Base-by-base conservation (phyloP, 306 rosid genomes). In the Hippophae gyantsensis region DNA sequence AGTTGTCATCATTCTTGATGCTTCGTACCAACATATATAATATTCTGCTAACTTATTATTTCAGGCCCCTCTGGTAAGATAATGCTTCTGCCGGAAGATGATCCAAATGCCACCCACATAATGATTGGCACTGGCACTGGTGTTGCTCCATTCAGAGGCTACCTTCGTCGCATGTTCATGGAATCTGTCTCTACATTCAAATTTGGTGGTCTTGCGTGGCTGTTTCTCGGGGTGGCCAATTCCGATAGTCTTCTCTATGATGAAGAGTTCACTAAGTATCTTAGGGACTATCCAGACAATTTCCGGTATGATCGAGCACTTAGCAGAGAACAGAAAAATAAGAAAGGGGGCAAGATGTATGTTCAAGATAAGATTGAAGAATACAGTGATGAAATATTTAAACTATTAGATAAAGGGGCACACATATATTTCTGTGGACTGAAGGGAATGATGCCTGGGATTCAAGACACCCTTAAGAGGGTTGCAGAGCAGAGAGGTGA, bases 381-480 rank as follows among this genome's bases (percentile, higher is more conserved):
- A 67, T 84, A 88, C 32, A 85, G 96, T 55, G 95, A 92, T 46
- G 95, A 92, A 63, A 72, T 92, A 75, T 92, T 85, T 49, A 83
- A 76, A 58, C 93, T 88, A 47, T 73, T 92, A 77, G 99, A 88
- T 50, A 53, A 59, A 41, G 99, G 96, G 7, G 96, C 99, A 44
- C 99, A 92, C 84, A 92, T 92, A 42, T 88, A 88, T 63, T 92
- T 92, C 80, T 92, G 99, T 50, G 99, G 99, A 23, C 95, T 88
- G 8, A 92, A 74, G 72, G 99, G 99, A 57, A 92, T 92, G 99
- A 88, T 92, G 99, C 96, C 99, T 38, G 99, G 99, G 52, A 92
- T 92, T 59, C 99, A 92, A 75, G 96, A 84, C 18, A 92, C 99
- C 5, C 74, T 92, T 72, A 88, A 85, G 82, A 82, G 68, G 75